Evolutionary conservation across 352 stramenopile genomes (phyloP).

Genomic region (Phytophthora multivora): DNA sequence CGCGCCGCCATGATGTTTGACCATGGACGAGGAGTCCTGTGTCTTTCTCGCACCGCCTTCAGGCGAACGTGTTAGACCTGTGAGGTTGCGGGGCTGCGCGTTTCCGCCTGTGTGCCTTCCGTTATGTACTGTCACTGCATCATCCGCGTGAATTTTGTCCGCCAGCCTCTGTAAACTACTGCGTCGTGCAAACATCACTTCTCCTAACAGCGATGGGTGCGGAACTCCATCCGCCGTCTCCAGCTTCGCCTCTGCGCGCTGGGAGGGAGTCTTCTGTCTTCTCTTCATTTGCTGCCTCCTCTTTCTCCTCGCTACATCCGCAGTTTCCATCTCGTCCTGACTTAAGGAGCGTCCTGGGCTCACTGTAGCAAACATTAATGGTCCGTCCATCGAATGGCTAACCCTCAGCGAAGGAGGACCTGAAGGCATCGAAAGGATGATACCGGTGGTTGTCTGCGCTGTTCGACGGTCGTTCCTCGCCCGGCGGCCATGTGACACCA

Average conservation of each 20-base stretch:
- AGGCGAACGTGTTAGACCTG: neutral
- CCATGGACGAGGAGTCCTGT: constrained; percentile 21
- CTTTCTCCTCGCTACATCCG: constrained; percentile 22
- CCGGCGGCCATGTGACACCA: constrained; percentile 38
- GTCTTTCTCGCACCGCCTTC: constrained; percentile 22
- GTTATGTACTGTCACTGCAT: constrained; percentile 20
- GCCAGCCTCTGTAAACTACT: constrained; percentile 69
- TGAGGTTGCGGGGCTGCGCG: constrained; percentile 6
- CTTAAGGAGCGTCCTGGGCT: constrained; percentile 25
- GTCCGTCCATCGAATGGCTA: constrained; percentile 9
- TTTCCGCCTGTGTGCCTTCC: constrained; percentile 1
- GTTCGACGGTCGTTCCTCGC: constrained; percentile 24
- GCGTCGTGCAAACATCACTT: constrained; percentile 39
- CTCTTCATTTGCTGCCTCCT: constrained; percentile 36
- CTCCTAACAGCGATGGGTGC: constrained; percentile 40
- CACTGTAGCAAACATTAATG: constrained; percentile 15
- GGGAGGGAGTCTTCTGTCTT: constrained; percentile 26
- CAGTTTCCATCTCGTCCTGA: constrained; percentile 36
- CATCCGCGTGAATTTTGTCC: constrained; percentile 48
- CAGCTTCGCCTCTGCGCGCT: constrained; percentile 10
- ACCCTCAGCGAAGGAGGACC: constrained; percentile 7
- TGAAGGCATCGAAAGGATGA: constrained; percentile 6
- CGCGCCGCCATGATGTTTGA: constrained; percentile 8
- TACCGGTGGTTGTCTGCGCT: neutral
- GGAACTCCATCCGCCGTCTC: constrained; percentile 27